phyloP scores from a whole-genome alignment of 2,329 filamentous ascomycete genomes.

The Pleomassaria siparia region DNA sequence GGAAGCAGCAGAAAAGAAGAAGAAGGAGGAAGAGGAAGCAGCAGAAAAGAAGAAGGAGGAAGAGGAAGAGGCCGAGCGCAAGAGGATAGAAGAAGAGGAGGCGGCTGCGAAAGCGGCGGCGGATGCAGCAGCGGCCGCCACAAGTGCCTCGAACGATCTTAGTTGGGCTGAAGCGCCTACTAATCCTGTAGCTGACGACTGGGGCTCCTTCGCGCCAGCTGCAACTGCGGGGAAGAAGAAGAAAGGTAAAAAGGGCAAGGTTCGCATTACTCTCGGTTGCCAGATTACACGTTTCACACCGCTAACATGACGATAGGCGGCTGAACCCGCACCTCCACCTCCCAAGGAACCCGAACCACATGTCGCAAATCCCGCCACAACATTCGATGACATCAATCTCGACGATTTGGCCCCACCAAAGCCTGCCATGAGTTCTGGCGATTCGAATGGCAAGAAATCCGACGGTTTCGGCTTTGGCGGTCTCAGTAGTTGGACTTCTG shows the following conservation, averaged over 20 bases:
- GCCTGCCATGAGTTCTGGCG: conserved; percentile 50
- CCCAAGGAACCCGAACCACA: conserved; percentile 24
- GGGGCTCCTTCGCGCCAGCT: conserved; percentile 23
- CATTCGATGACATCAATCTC: conserved; percentile 51
- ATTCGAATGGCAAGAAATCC: conserved; percentile 27
- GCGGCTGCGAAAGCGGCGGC: no score
- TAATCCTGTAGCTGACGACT: conserved; percentile 34
- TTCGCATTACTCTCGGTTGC: conserved; percentile 34
- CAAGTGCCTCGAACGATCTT: conserved; percentile 24
- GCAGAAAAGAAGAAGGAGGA: conserved; percentile 41
- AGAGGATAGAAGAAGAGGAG: conserved; percentile 38
- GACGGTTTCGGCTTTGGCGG: conserved; percentile 28
- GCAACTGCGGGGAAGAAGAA: conserved; percentile 31
- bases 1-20: conserved; percentile 37
- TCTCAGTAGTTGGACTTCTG: conserved; percentile 25
- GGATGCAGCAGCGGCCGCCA: conserved; percentile 28
- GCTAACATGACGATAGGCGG: conserved; percentile 34
- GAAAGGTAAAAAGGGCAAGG: conserved; percentile 44
- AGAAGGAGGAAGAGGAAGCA: conserved; percentile 41
- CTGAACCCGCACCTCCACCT: conserved; percentile 26
- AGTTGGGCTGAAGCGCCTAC: conserved; percentile 34
- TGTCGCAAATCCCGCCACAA: conserved; percentile 41
- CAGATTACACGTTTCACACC: conserved; percentile 29
- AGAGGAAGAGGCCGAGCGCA: conserved; percentile 43
- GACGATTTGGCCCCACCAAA: conserved; percentile 47